Percentiles rank a stretch among this genome's conserved stretches.
phyloP scores from a whole-genome alignment of 1,139 yeast genomes.

The Geotrichum restrictum region DNA sequence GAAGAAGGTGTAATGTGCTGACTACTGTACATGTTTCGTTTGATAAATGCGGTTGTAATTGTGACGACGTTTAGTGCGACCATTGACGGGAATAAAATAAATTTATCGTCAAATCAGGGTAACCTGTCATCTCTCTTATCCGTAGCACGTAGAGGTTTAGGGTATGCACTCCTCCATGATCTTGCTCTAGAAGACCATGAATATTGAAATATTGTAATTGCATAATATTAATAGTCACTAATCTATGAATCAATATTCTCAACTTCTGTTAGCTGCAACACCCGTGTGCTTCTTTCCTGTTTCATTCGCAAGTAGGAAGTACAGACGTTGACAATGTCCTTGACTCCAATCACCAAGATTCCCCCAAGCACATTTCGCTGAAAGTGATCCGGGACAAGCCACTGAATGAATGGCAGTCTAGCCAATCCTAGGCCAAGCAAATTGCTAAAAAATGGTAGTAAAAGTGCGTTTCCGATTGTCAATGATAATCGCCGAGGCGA shows the following conservation, averaged over 20 bases:
- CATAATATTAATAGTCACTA: no score
- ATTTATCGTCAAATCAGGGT: no score
- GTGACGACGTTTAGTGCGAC: constrained; percentile 20
- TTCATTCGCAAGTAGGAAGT: constrained; percentile 31
- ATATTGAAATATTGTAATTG: no score
- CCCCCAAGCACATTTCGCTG: constrained; percentile 49
- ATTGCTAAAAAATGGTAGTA: constrained; percentile 33
- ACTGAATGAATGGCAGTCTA: constrained; percentile 25
- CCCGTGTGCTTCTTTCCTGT: constrained; percentile 29
- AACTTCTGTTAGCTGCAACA: constrained; percentile 26
- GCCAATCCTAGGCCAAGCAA: constrained; percentile 26
- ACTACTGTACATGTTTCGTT: constrained; percentile 15
- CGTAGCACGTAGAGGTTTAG: constrained; percentile 1
- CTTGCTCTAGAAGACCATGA: no score
- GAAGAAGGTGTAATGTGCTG: constrained; percentile 9
- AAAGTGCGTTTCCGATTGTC: constrained; percentile 30
- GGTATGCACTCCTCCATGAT: not conserved
- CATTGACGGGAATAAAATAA: not conserved
- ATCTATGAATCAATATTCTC: not conserved
- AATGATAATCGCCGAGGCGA: constrained; percentile 28
- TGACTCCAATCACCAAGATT: constrained; percentile 39
- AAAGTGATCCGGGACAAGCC: constrained; percentile 33
- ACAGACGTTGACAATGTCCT: constrained; percentile 40
- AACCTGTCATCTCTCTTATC: not conserved
- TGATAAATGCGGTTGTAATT: constrained; percentile 18